Percentiles rank a stretch among this genome's conserved stretches.
Evolutionary conservation across 257 asterid species (phyloP).

Genomic region (Prunella vulgaris): DNA sequence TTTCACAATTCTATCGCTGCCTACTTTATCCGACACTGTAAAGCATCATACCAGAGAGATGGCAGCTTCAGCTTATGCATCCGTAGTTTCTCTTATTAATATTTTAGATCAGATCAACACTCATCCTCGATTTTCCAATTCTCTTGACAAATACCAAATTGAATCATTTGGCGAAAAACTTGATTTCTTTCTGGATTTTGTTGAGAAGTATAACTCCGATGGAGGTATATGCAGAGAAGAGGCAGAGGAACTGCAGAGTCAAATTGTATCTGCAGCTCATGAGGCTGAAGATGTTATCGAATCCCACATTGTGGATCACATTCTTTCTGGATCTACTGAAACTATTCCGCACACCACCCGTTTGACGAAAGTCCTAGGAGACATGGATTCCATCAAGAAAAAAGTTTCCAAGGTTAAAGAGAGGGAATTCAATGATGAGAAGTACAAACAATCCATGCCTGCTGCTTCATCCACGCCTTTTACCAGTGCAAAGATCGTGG

Average conservation of each 20-base stretch:
- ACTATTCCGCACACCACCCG: background rate
- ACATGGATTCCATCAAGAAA: background rate
- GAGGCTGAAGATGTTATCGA: background rate
- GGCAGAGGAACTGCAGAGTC: background rate
- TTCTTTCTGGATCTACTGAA: background rate
- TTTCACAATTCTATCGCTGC: too few relatives aligned
- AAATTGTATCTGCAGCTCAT: slow-evolving; percentile 6
- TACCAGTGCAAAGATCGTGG: background rate
- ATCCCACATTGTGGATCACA: background rate
- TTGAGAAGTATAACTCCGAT: background rate
- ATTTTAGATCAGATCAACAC: background rate
- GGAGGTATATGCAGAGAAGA: background rate
- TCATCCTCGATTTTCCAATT: background rate
- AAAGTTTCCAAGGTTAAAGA: background rate
- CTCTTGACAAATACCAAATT: background rate
- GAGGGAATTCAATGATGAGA: background rate
- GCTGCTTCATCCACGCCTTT: background rate
- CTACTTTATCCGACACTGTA: too few relatives aligned
- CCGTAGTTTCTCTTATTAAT: background rate
- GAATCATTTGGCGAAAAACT: background rate
- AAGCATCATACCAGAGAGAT: background rate
- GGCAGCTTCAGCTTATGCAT: slow-evolving; percentile 11
- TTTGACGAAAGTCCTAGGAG: background rate
- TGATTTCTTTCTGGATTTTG: background rate
- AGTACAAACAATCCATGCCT: background rate